Conservation (phyloP, 2,329 filamentous ascomycete species). For the Calonectria honghensis region DNA sequence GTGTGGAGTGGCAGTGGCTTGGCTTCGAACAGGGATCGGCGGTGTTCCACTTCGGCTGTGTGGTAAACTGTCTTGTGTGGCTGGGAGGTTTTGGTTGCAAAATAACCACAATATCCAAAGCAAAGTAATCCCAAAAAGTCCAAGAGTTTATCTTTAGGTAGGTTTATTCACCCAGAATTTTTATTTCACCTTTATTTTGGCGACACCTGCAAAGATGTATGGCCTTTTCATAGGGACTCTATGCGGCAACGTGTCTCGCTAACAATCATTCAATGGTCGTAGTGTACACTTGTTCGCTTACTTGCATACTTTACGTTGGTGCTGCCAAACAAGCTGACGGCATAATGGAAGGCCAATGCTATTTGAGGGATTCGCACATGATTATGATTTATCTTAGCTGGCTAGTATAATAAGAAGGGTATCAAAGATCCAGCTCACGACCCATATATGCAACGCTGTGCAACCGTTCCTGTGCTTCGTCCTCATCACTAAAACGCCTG, state of each 20-base stretch:
- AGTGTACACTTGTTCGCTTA: conserved; percentile 10
- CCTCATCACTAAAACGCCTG: conserved; percentile 34
- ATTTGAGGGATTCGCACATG: neutral
- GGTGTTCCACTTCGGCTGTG: conserved; percentile 20
- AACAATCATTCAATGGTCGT: neutral
- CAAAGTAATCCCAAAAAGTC: neutral
- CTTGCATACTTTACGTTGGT: conserved; percentile 10
- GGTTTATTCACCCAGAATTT: too few species aligned
- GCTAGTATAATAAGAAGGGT: conserved; percentile 31
- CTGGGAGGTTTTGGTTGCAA: conserved; percentile 1
- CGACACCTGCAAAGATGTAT: too few species aligned
- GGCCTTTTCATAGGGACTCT: neutral
- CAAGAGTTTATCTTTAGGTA: neutral
- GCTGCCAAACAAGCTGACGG: neutral
- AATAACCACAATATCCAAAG: neutral
- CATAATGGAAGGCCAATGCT: neutral
- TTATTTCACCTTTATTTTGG: too few species aligned
- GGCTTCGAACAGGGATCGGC: conserved; percentile 26
- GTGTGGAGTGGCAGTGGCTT: conserved; percentile 30
- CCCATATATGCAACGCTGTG: conserved; percentile 23
- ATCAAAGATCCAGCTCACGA: conserved; percentile 36
- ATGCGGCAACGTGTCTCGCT: neutral
- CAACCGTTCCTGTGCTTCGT: conserved; percentile 10
- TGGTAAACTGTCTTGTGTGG: conserved; percentile 26
- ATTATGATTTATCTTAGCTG: conserved; percentile 3